Conservation (phyloP, 1,139 yeast species). For the Zygoascus sp. region DNA sequence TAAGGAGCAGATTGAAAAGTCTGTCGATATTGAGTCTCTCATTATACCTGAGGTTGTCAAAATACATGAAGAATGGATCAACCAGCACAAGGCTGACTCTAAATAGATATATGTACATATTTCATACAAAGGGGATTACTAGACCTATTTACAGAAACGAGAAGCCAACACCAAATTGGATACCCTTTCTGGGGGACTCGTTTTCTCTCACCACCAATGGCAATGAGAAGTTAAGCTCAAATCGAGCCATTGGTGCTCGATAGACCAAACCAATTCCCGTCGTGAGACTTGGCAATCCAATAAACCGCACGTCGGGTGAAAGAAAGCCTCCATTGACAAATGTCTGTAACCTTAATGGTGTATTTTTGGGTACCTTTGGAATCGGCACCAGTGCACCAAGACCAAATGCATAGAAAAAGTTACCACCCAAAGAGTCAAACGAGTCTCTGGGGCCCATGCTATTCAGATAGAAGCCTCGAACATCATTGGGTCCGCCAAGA, state of each 20-base stretch:
- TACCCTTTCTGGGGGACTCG: constrained; percentile 73
- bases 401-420: constrained; percentile 66
- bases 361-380: constrained; percentile 49
- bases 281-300: constrained; percentile 23
- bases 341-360: constrained; percentile 62
- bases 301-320: constrained; percentile 16
- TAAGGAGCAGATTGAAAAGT: constrained; percentile 39
- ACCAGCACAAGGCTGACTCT: neutral
- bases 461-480: constrained; percentile 68
- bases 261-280: constrained; percentile 62
- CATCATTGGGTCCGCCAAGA: constrained; percentile 80
- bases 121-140: constrained; percentile 4
- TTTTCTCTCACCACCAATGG: constrained; percentile 64
- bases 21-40: constrained; percentile 63
- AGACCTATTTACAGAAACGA: constrained; percentile 60
- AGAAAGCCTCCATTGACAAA: constrained; percentile 72
- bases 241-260: constrained; percentile 83
- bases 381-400: constrained; percentile 58
- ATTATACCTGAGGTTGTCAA: constrained; percentile 72
- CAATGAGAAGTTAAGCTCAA: constrained; percentile 79
- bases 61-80: constrained; percentile 61
- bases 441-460: constrained; percentile 82
- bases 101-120: neutral
- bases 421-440: constrained; percentile 67
- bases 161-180: constrained; percentile 89